A percentile compares a stretch with the other conserved stretches of the same genome.
Evolutionary conservation across 495 filamentous ascomycete genomes (phyloP).

Genomic region (Podospora anserina): DNA sequence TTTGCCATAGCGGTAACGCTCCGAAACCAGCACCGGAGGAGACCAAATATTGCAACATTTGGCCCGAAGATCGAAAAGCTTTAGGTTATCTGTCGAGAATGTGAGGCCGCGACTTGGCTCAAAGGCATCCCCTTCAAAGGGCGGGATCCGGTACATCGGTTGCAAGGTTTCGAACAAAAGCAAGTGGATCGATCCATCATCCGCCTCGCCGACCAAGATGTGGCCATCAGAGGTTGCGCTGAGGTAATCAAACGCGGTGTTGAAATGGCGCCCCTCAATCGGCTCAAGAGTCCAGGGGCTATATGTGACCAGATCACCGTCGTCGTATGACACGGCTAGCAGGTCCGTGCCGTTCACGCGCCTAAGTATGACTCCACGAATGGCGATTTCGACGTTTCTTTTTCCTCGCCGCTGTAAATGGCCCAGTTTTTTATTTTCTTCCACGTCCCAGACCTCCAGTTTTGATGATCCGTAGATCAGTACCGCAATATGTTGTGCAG

Average conservation of each 20-base stretch:
- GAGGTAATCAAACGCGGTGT: not conserved
- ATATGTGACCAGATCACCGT: constrained; percentile 11
- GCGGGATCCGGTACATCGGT: constrained; percentile 6
- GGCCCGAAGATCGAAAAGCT: constrained; percentile 14
- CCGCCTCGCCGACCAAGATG: constrained; percentile 8
- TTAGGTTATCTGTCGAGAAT: constrained; percentile 12
- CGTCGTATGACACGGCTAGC: constrained; percentile 18
- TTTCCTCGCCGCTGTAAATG: not conserved
- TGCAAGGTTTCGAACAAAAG: constrained; percentile 14
- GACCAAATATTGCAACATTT: constrained; percentile 18
- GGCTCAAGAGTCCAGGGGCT: constrained; percentile 14
- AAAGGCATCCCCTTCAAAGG: not conserved
- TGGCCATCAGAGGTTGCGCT: constrained; percentile 10
- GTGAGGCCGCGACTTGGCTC: not conserved
- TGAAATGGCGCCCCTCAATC: not conserved
- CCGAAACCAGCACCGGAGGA: constrained; percentile 9
- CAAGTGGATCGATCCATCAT: constrained; percentile 8
- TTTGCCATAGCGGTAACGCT: not conserved
- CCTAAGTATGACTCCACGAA: constrained; percentile 14
- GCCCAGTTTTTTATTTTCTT: not conserved
- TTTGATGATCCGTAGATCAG: not conserved
- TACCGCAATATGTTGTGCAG: not conserved
- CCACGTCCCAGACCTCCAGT: not conserved
- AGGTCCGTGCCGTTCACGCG: constrained; percentile 10
- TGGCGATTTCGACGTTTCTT: not conserved